Evolutionary conservation across 768 basidiomycete species (phyloP).

Genomic region (Gloeostereum incarnatum): DNA sequence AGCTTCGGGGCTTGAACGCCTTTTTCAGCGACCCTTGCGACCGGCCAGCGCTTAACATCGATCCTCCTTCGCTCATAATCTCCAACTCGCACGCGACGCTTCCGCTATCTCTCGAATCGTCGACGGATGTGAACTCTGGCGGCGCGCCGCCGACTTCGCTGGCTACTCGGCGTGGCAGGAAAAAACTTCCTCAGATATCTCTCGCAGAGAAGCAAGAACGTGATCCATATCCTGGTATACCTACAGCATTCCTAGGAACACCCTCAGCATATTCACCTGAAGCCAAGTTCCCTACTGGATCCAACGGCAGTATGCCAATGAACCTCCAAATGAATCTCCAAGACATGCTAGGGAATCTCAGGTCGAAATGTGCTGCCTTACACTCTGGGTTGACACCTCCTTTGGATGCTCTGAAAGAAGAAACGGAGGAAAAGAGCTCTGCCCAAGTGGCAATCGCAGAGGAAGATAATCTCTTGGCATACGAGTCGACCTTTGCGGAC

Average conservation of each 20-base stretch:
- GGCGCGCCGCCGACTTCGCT: constrained; percentile 19
- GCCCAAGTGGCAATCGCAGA: too few relatives aligned
- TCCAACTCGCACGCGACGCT: constrained; percentile 32
- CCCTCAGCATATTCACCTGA: constrained; percentile 26
- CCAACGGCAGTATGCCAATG: too few relatives aligned
- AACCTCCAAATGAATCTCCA: constrained; percentile 23
- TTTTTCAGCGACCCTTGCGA: constrained; percentile 23
- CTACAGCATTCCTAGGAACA: constrained; percentile 33
- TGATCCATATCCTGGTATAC: constrained; percentile 27
- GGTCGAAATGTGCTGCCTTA: constrained; percentile 24
- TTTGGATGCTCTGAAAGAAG: constrained; percentile 4
- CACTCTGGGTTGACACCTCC: constrained; percentile 7
- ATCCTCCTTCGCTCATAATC: constrained; percentile 28
- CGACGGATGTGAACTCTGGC: constrained; percentile 14
- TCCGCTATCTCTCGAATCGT: constrained; percentile 25
- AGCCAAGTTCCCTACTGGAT: constrained; percentile 20
- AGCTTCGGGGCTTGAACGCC: constrained; percentile 26
- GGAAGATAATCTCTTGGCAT: constrained; percentile 10
- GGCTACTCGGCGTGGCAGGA: constrained; percentile 29
- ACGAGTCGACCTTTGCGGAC: constrained; percentile 30
- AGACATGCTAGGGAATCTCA: constrained; percentile 36
- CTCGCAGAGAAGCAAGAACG: constrained; percentile 9
- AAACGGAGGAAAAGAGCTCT: too few relatives aligned
- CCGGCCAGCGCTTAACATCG: constrained; percentile 10
- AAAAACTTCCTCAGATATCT: constrained; percentile 20